Conservation (phyloP, 345 rosid genomes). For the Capsella bursapastoris region DNA sequence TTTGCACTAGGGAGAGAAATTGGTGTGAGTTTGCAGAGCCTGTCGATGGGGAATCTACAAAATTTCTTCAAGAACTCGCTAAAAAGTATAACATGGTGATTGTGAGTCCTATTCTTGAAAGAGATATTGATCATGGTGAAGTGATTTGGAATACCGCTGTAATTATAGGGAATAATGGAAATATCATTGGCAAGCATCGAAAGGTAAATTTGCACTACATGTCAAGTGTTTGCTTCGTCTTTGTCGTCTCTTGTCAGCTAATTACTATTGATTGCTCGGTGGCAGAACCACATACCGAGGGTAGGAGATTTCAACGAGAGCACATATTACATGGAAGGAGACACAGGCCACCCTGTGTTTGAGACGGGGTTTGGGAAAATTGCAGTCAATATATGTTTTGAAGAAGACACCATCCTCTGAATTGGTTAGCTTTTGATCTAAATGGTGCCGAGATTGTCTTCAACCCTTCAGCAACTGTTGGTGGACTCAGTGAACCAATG, state of each 20-base stretch:
- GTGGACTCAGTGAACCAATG: constrained; percentile 98
- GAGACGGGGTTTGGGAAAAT: constrained; percentile 90
- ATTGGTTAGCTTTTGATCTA: constrained; percentile 96
- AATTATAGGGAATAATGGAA: constrained; percentile 85
- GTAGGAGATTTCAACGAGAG: constrained; percentile 99
- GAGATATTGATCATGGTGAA: constrained; percentile 89
- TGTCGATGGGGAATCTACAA: constrained; percentile 78
- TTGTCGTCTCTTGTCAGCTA: constrained; percentile 25
- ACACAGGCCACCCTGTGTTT: constrained; percentile 94
- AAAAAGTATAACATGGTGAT: constrained; percentile 88
- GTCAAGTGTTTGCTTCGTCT: constrained; percentile 2
- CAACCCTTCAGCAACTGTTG: constrained; percentile 98
- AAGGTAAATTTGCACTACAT: constrained; percentile 56
- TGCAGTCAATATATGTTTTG: constrained; percentile 89
- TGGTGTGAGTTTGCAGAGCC: constrained; percentile 99
- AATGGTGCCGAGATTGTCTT: constrained; percentile 98
- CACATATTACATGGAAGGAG: constrained; percentile 98
- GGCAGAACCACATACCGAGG: constrained; percentile 95
- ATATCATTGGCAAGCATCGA: constrained; percentile 90
- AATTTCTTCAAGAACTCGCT: constrained; percentile 79
- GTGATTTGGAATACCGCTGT: constrained; percentile 93
- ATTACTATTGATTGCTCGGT: constrained; percentile 26
- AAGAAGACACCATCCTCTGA: constrained; percentile 91
- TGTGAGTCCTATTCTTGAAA: constrained; percentile 86
- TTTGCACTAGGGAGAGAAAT: constrained; percentile 92